These are phyloP conservation scores for Trypanosoma rangeli DNA, from an alignment of 208 protist species.

Conservation along the genomic window DNA sequence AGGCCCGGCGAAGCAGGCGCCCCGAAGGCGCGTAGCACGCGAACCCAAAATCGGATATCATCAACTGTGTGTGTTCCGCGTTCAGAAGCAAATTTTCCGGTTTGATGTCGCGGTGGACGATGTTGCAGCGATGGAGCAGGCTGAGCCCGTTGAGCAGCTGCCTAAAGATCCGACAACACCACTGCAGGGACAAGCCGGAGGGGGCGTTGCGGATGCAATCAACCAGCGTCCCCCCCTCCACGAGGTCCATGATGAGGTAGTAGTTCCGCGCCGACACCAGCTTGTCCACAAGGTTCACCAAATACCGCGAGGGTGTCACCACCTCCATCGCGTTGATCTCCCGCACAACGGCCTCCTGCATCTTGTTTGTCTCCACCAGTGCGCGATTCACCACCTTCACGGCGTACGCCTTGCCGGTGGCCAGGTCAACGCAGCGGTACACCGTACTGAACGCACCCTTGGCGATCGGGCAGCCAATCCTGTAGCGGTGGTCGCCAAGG, in stretches of 20 bases:
- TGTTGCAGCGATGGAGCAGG: slow-evolving; percentile 57
- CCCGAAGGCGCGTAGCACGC: slow-evolving; percentile 58
- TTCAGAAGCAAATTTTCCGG: slow-evolving; percentile 86
- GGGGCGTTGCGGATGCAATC: slow-evolving; percentile 31
- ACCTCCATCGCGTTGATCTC: slow-evolving; percentile 77
- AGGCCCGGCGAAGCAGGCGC: slow-evolving; percentile 48
- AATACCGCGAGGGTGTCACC: slow-evolving; percentile 39
- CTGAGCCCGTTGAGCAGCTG: slow-evolving; percentile 71
- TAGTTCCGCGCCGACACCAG: slow-evolving; percentile 76
- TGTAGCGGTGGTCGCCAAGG: slow-evolving; percentile 60
- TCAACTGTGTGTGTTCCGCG: slow-evolving; percentile 43
- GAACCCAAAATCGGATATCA: slow-evolving; percentile 91
- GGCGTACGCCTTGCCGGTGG: slow-evolving; percentile 45
- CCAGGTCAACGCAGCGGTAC: slow-evolving; percentile 62
- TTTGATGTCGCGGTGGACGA: slow-evolving; percentile 90
- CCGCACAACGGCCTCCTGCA: slow-evolving; percentile 57
- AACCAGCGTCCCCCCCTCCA: slow-evolving; percentile 75
- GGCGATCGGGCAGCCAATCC: slow-evolving; percentile 53
- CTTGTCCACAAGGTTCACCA: slow-evolving; percentile 70
- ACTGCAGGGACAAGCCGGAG: slow-evolving; percentile 17
- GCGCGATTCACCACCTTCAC: slow-evolving; percentile 71
- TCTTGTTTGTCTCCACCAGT: slow-evolving; percentile 41
- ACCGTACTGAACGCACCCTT: slow-evolving; percentile 83
- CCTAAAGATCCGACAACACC: slow-evolving; percentile 42
- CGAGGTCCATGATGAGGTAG: slow-evolving; percentile 81